Conservation (phyloP, 2,329 filamentous ascomycete species). For the Verticillium nonalfalfae region DNA sequence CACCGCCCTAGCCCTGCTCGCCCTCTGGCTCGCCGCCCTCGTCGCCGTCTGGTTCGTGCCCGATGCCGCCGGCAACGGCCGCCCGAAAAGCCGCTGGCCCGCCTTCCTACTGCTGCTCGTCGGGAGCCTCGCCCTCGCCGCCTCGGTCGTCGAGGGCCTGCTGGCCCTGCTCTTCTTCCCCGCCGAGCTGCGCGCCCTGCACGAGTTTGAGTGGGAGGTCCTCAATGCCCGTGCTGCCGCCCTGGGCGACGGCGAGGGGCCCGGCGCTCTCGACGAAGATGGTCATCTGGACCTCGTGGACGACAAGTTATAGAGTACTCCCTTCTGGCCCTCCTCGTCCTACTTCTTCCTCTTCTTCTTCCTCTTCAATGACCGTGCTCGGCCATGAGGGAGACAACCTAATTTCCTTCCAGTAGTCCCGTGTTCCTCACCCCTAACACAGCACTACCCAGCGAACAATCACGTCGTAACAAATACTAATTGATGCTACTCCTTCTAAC, state of each 20-base stretch:
- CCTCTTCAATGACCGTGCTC: too few relatives aligned
- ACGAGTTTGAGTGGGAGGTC: conserved; percentile 94
- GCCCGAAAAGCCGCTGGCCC: conserved; percentile 63
- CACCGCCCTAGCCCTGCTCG: conserved; percentile 66
- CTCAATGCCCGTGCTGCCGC: conserved; percentile 52
- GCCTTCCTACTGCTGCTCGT: conserved; percentile 75
- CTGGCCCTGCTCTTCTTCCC: conserved; percentile 84
- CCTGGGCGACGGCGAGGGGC: conserved; percentile 13
- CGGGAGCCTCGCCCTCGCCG: conserved; percentile 68
- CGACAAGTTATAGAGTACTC: not conserved
- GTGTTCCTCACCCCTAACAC: too few relatives aligned
- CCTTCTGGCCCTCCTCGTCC: conserved; percentile 7
- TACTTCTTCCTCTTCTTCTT: too few relatives aligned
- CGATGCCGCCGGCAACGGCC: conserved; percentile 47
- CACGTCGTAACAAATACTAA: not conserved
- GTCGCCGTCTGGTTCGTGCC: conserved; percentile 84
- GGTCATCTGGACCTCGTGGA: conserved; percentile 5
- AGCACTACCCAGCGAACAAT: not conserved
- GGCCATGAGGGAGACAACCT: too few relatives aligned
- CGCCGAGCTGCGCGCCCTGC: conserved; percentile 72
- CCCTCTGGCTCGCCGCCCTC: conserved; percentile 66
- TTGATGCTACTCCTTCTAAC: not conserved
- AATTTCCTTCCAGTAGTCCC: too few relatives aligned
- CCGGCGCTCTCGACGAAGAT: not conserved
- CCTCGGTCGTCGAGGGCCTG: conserved; percentile 76